These are phyloP conservation scores for Drechslerella dactyloides DNA, from an alignment of 2,329 filamentous ascomycete species.

Conservation along the genomic window DNA sequence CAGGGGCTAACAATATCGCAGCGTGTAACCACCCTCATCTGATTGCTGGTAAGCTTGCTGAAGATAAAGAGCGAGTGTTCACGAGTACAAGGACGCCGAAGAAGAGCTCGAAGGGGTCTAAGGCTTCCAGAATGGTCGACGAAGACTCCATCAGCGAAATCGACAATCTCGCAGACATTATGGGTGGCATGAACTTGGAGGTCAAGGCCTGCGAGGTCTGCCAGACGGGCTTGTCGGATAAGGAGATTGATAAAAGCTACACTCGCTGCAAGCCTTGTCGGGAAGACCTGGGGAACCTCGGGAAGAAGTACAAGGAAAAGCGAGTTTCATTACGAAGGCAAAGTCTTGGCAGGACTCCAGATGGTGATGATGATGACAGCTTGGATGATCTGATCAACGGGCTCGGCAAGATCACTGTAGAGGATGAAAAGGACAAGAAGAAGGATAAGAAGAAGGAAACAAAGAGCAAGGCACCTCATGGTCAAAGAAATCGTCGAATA, in stretches of 20 bases:
- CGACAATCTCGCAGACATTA: slow-evolving; percentile 82
- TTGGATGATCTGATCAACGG: slow-evolving; percentile 66
- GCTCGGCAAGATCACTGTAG: slow-evolving; percentile 56
- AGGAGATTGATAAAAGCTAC: slow-evolving; percentile 60
- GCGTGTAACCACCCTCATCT: slow-evolving; percentile 93
- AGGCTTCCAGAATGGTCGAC: slow-evolving; percentile 56
- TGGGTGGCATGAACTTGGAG: slow-evolving; percentile 80
- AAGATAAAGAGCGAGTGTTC: slow-evolving; percentile 79
- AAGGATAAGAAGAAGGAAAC: slow-evolving; percentile 54
- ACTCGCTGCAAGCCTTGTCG: slow-evolving; percentile 53
- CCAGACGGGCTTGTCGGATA: slow-evolving; percentile 69
- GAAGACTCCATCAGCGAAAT: slow-evolving; percentile 67
- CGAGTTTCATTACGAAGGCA: slow-evolving; percentile 54
- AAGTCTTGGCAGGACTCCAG: slow-evolving; percentile 5
- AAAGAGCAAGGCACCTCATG: slow-evolving; percentile 54
- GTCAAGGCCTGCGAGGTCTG: slow-evolving; percentile 84
- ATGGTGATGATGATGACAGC: slow-evolving; percentile 76
- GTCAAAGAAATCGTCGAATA: slow-evolving; percentile 59
- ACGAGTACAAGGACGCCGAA: slow-evolving; percentile 63
- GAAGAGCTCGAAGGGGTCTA: slow-evolving; percentile 57
- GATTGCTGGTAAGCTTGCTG: slow-evolving; percentile 81
- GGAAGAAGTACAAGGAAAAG: slow-evolving; percentile 56
- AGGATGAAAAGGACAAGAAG: slow-evolving; percentile 57
- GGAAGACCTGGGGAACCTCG: slow-evolving; percentile 52
- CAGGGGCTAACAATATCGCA: neutral